Evolutionary conservation across 2,329 filamentous ascomycete genomes (phyloP).

Genomic region (Acrocalymma vagum): DNA sequence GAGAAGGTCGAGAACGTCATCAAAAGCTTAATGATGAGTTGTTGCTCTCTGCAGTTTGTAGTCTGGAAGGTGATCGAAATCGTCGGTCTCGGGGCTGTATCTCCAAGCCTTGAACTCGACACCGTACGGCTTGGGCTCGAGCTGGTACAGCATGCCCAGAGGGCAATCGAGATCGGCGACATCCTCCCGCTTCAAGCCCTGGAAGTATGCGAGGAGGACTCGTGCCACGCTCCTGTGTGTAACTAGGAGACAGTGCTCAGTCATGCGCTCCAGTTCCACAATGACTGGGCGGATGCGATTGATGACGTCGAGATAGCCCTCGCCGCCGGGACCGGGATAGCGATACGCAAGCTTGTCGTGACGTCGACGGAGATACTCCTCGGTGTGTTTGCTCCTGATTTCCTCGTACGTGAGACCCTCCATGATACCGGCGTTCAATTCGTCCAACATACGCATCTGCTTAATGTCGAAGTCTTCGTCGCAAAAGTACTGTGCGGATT

Average conservation of each 20-base stretch:
- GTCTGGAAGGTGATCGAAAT: constrained; percentile 86
- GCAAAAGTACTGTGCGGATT: constrained; percentile 90
- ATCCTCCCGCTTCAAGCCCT: constrained; percentile 87
- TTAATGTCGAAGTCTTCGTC: constrained; percentile 95
- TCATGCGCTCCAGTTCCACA: constrained; percentile 95
- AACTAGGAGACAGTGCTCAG: constrained; percentile 91
- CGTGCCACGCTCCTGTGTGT: constrained; percentile 92
- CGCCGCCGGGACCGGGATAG: constrained; percentile 93
- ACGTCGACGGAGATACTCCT: constrained; percentile 82
- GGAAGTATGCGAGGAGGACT: constrained; percentile 95
- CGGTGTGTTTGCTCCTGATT: constrained; percentile 78
- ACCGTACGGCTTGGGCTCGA: constrained; percentile 97
- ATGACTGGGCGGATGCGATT: constrained; percentile 95
- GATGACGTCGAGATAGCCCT: constrained; percentile 97
- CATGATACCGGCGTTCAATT: constrained; percentile 91
- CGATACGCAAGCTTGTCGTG: constrained; percentile 94
- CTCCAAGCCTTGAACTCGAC: constrained; percentile 96
- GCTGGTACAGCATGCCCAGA: constrained; percentile 89
- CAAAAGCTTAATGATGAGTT: constrained; percentile 17
- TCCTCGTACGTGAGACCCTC: constrained; percentile 95
- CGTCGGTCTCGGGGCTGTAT: constrained; percentile 79
- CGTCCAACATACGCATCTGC: constrained; percentile 97
- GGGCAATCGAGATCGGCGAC: constrained; percentile 96
- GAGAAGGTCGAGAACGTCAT: too few species aligned
- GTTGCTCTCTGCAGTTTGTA: constrained; percentile 75